Evolutionary conservation across 2,329 filamentous ascomycete species (phyloP).

Genomic region (Emergomyces pasteurianus): DNA sequence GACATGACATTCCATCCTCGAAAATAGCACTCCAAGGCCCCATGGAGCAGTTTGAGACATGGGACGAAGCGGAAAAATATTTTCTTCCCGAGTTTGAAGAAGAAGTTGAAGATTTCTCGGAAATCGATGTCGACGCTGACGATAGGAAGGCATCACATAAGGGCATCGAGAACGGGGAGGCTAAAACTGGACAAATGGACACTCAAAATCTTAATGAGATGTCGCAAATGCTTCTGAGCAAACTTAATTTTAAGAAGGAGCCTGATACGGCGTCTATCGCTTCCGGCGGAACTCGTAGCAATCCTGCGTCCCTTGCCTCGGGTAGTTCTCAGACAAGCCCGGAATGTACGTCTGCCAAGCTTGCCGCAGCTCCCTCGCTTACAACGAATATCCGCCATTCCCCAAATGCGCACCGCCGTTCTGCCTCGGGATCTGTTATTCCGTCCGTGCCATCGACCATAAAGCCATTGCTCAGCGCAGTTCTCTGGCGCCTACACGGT

Average conservation of each 20-base stretch:
- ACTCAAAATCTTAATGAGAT: constrained; percentile 23
- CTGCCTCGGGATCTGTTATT: constrained; percentile 22
- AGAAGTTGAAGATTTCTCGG: constrained; percentile 15
- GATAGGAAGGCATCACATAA: constrained; percentile 6
- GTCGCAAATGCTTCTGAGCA: constrained; percentile 37
- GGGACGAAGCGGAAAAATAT: constrained; percentile 36
- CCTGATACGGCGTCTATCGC: constrained; percentile 27
- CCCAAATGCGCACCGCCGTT: constrained; percentile 20
- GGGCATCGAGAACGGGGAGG: constrained; percentile 1
- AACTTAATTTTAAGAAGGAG: constrained; percentile 36
- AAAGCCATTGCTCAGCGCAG: constrained; percentile 32
- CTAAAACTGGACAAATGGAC: constrained; percentile 3
- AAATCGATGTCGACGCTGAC: constrained; percentile 3
- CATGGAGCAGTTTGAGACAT: constrained; percentile 38
- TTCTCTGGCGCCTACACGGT: constrained; percentile 34
- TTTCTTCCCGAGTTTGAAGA: constrained; percentile 34
- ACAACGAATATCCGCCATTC: constrained; percentile 14
- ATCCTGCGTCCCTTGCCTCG: constrained; percentile 32
- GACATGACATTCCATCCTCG: constrained; percentile 31
- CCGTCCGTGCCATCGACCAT: constrained; percentile 29
- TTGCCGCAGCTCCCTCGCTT: constrained; percentile 14
- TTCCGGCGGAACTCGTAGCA: constrained; percentile 32
- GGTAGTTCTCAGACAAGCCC: constrained; percentile 36
- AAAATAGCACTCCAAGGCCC: constrained; percentile 37
- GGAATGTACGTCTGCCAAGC: constrained; percentile 24